Conservation (phyloP, 257 asterid genomes). For the Nicotiana obtusifolia region DNA sequence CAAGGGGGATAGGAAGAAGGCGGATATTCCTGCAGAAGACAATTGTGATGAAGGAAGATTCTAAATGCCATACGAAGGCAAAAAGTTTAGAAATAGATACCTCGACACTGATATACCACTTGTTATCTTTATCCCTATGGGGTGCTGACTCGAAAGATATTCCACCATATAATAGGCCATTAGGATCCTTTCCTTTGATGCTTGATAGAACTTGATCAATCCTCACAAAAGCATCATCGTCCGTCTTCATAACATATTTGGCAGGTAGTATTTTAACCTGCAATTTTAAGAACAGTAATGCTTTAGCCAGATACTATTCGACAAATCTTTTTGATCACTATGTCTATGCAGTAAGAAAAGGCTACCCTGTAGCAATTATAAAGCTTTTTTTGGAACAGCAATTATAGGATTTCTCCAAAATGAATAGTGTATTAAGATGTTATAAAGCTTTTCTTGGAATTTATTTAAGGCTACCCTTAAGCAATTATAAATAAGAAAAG, state of each 20-base stretch:
- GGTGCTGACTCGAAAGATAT: slow-evolving; percentile 78
- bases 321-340: background rate
- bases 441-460: background rate
- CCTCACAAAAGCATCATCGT: slow-evolving; percentile 96
- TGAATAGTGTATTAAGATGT: background rate
- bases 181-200: slow-evolving; percentile 47
- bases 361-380: too few species aligned
- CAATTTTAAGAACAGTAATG: background rate
- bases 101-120: slow-evolving; percentile 88
- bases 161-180: slow-evolving; percentile 64
- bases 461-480: background rate
- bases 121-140: slow-evolving; percentile 74
- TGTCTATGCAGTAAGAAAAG: background rate
- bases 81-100: slow-evolving; percentile 23
- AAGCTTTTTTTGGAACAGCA: too few species aligned
- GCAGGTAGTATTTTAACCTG: slow-evolving; percentile 76
- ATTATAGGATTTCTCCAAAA: background rate
- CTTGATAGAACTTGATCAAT: slow-evolving; percentile 68
- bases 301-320: background rate
- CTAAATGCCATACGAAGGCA: background rate
- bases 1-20: slow-evolving; percentile 83
- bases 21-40: slow-evolving; percentile 72
- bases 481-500: background rate
- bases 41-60: background rate
- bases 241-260: slow-evolving; percentile 82